A percentile compares a stretch with the other conserved stretches of the same genome.
Conservation (phyloP, 495 filamentous ascomycete genomes). For the Monascus purpureus region DNA sequence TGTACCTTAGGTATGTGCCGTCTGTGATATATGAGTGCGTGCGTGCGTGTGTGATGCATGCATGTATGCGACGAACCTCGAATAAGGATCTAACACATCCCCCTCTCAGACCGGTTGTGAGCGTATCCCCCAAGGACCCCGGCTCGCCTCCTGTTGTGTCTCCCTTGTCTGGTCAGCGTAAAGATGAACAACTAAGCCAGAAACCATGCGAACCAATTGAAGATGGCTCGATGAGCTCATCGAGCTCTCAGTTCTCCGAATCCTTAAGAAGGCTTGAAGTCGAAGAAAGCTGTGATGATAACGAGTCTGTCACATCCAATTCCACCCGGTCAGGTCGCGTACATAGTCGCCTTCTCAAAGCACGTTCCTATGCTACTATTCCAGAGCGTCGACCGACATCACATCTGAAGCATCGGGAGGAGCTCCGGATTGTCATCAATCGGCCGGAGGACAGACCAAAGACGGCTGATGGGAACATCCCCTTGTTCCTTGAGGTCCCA, state of each 20-base stretch:
- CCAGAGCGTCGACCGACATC: constrained; percentile 30
- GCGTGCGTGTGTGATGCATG: constrained; percentile 6
- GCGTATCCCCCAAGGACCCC: constrained; percentile 19
- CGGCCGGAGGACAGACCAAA: constrained; percentile 54
- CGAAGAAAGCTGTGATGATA: constrained; percentile 14
- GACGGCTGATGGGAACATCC: constrained; percentile 44
- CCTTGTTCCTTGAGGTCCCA: constrained; percentile 55
- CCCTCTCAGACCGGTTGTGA: constrained; percentile 37
- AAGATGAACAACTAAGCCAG: constrained; percentile 20
- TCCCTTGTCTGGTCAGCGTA: constrained; percentile 15
- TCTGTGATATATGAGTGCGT: constrained; percentile 6
- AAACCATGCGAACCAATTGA: constrained; percentile 8
- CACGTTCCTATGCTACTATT: constrained; percentile 50
- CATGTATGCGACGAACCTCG: too few relatives aligned
- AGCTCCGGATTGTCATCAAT: constrained; percentile 77
- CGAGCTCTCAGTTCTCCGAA: constrained; percentile 35
- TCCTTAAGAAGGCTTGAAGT: constrained; percentile 18
- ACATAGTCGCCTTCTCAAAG: constrained; percentile 29
- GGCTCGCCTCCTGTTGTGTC: constrained; percentile 15
- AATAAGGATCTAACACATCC: constrained; percentile 13
- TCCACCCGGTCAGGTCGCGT: constrained; percentile 13
- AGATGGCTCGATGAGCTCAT: constrained; percentile 27
- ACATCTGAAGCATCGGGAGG: constrained; percentile 31
- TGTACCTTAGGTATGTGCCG: constrained; percentile 73
- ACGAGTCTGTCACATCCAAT: constrained; percentile 15